Evolutionary conservation across 2,329 filamentous ascomycete genomes (phyloP), one percentile per base, ranked within the genome.

Genomic region (Ilyonectria sp.): DNA sequence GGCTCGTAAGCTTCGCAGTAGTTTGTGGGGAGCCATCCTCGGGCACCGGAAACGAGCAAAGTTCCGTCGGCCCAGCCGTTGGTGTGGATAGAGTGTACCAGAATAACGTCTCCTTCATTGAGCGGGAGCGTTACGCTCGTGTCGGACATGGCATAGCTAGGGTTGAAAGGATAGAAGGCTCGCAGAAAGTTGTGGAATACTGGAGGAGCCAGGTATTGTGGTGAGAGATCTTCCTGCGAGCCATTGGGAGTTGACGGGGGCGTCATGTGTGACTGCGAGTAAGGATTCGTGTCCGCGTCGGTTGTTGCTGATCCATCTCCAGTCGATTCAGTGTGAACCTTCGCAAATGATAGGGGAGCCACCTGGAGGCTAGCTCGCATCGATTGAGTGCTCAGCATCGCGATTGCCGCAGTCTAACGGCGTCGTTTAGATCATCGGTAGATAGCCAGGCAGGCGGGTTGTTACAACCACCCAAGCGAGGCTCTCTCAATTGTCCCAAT

Each of bases 11-110:
- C 89, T 79, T 98, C 95, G 84, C 96, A 99, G 80, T 98, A 99
- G 81, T 99, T 99, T 9, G 96, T 99, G 3, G 96, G 96, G 67
- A 99, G 85, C 96, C 96, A 99, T 69, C 96, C 96, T 73, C 96
- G 89, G 57, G 93, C 92, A 29, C 95, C 95, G 3, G 94, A 94
- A 26, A 92, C 88, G 68, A 99, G 83, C 46, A 98, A 85, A 1
- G 96, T 99, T 58, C 96, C 96, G 80, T 99, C 96, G 35, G 96
- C 96, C 96, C 96, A 99, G 74, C 96, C 96, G 83, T 98, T 99
- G 68, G 94, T 96, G 81, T 99, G 96, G 72, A 98, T 93, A 4
- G 96, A 98, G 81, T 99, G 96, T 23, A 99, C 93, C 65, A 99
- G 83, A 60, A 99, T 92, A 55, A 99, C 90, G 77, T 99, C 96